Conservation (phyloP, 2,329 filamentous ascomycete genomes). For the Aquanectria penicillioides region DNA sequence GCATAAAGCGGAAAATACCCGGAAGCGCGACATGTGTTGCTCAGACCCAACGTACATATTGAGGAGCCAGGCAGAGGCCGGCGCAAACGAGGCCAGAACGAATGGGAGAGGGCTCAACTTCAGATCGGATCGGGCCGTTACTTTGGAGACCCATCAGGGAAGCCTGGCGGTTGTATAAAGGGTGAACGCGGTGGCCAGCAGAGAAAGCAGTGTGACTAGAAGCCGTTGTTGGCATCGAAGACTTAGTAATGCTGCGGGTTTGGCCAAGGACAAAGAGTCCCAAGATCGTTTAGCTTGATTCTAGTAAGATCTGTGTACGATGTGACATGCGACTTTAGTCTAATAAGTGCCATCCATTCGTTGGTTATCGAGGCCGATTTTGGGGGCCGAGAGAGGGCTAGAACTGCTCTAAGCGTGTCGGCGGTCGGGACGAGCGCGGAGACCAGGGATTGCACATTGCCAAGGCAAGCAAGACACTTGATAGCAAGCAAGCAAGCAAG, state of each 20-base stretch:
- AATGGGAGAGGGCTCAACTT: conserved; percentile 33
- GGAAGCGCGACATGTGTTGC: conserved; percentile 28
- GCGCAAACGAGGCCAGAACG: conserved; percentile 35
- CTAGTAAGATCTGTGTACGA: conserved; percentile 57
- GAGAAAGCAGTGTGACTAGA: conserved; percentile 37
- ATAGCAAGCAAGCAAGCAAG: conserved; percentile 12
- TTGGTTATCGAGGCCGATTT: conserved; percentile 20
- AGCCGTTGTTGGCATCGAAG: conserved; percentile 29
- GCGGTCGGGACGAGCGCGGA: conserved; percentile 6
- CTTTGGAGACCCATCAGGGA: conserved; percentile 27
- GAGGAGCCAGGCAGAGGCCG: conserved; percentile 18
- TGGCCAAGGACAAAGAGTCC: conserved; percentile 20
- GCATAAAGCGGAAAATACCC: conserved; percentile 17
- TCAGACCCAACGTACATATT: conserved; percentile 21
- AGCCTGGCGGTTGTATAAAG: conserved; percentile 29
- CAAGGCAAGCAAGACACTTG: not conserved
- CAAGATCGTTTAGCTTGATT: conserved; percentile 35
- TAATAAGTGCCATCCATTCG: conserved; percentile 40
- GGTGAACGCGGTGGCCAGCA: conserved; percentile 31
- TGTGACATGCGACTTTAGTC: conserved; percentile 61
- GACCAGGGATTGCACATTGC: conserved; percentile 21
- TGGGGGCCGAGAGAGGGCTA: not conserved
- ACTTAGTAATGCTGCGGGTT: conserved; percentile 21
- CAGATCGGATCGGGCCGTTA: conserved; percentile 44
- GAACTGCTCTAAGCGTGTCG: too few relatives aligned